Conservation (phyloP, 129 eudicot species). For the Flaveria linearis region DNA sequence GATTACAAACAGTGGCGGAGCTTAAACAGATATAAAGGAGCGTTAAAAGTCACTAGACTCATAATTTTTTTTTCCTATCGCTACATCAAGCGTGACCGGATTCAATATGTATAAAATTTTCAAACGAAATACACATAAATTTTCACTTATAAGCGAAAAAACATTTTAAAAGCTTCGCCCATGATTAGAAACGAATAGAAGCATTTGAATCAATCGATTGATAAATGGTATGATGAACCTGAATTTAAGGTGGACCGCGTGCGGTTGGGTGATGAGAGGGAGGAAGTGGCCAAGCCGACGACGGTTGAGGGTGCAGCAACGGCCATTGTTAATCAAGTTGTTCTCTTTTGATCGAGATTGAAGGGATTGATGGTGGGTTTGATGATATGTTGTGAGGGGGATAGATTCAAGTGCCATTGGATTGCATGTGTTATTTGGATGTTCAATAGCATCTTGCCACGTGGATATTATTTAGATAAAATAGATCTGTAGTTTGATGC, state of each 20-base stretch:
- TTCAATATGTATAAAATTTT: too few species aligned
- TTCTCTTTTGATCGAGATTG: neutral
- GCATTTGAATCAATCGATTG: neutral
- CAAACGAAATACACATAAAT: too few species aligned
- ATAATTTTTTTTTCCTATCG: too few species aligned
- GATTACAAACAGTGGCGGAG: too few species aligned
- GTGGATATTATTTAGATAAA: constrained; percentile 64
- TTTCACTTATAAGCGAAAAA: too few species aligned
- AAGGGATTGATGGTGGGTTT: neutral
- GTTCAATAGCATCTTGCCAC: constrained; percentile 61
- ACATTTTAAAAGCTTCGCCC: too few species aligned
- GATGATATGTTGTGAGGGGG: constrained; percentile 40
- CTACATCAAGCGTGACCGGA: too few species aligned
- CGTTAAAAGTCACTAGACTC: too few species aligned
- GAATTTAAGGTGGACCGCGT: constrained; percentile 51
- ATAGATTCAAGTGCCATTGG: constrained; percentile 47
- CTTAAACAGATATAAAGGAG: too few species aligned
- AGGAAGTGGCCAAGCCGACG: constrained; percentile 73
- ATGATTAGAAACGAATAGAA: neutral
- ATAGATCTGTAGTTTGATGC: constrained; percentile 21
- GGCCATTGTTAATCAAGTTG: constrained; percentile 46
- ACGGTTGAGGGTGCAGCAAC: constrained; percentile 60
- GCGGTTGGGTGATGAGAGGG: constrained; percentile 48
- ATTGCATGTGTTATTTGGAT: constrained; percentile 34
- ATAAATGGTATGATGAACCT: constrained; percentile 27